Evolutionary conservation across 1,284 basidiomycete genomes (phyloP), one percentile per base, ranked within the genome.

Genomic region (Mycosarcoma maydis): DNA sequence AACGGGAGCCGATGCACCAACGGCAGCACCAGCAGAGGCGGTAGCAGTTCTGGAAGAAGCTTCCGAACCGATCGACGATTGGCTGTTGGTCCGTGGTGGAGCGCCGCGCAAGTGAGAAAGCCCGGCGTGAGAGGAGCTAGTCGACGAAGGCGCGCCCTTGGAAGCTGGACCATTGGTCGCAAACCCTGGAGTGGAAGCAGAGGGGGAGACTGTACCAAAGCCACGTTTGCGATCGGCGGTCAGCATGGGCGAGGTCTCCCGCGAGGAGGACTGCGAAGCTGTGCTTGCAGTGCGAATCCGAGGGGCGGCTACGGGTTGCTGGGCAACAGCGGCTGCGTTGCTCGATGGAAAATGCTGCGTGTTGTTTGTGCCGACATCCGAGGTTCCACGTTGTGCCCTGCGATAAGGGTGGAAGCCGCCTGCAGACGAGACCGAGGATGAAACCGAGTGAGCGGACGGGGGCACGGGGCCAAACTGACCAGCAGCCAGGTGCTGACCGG

Each of bases 401-500:
- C 76, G 70, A 44, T 78, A 76, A 13, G 76, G 76, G 50, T 78
- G 76, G 53, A 72, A 78, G 22, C 70, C 73, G 27, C 55, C 64
- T 11, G 60, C 45, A 6, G 58, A 58, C 4, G 64, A 65, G 40
- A 59, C 53, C 11, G 65, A 67, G 11, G 72, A 67, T 14, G 64
- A 61, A 3, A 68, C 45, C 3, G 70, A 68, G n/a, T 67, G 69
- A 17, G 39, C 40, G 5, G 69, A 32, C 0, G 56, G 33, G 27
- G 53, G 27, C 3, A 61, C 43, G 11, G 59, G 68, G 24, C 68
- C 59, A 16, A 57, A 66, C 11, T 66, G 61, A 11, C 19, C 39
- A 3, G 44, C 24, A 4, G 41, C 19, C 42, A 53, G 57, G 50
- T 53, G 61, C 37, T 55, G 54, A n/a, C 49, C 51, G 20, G n/a